Evolutionary conservation across 1,284 basidiomycete genomes (phyloP).

Genomic region (Irpex sp.): DNA sequence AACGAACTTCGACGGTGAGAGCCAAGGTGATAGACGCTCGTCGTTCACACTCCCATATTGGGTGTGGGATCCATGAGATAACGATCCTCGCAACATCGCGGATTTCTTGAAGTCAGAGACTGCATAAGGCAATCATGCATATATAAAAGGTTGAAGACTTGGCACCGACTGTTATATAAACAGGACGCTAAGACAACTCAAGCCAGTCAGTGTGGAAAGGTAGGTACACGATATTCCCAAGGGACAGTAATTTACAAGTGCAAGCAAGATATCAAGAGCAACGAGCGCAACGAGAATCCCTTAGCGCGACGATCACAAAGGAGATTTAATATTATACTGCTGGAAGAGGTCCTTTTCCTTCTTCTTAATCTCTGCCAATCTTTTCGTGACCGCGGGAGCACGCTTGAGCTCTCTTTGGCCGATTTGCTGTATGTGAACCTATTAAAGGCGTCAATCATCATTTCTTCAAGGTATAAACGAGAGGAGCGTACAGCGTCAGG

Average conservation of each 20-base stretch:
- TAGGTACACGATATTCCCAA: no score
- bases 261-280: neutral
- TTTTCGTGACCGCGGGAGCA: slow-evolving; percentile 51
- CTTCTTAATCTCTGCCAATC: slow-evolving; percentile 49
- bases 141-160: no score
- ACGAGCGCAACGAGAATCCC: no score
- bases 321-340: slow-evolving; percentile 55
- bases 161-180: no score
- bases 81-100: neutral
- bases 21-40: neutral
- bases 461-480: slow-evolving; percentile 1
- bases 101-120: no score
- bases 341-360: slow-evolving; percentile 58
- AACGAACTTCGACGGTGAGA: neutral
- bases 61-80: neutral
- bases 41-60: neutral
- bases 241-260: neutral
- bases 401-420: slow-evolving; percentile 83
- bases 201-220: no score
- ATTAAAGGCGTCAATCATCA: slow-evolving; percentile 6
- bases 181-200: no score
- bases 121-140: no score
- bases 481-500: slow-evolving; percentile 65
- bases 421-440: slow-evolving; percentile 94
- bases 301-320: slow-evolving; percentile 32